Conservation (phyloP, 1,284 basidiomycete genomes). For the Sanghuangporus sanghuang region DNA sequence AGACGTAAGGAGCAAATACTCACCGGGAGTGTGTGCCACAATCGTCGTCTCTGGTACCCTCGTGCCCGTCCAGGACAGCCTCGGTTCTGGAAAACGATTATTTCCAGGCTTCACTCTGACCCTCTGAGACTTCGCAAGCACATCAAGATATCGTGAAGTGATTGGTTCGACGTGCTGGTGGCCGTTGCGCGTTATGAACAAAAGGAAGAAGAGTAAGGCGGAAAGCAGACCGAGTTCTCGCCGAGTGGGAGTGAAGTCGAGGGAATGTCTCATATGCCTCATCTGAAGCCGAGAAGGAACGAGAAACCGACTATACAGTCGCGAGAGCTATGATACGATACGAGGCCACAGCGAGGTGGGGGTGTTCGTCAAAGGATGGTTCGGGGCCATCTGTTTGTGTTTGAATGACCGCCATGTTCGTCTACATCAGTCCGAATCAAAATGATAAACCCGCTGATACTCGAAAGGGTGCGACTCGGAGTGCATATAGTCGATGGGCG, state of each 20-base stretch:
- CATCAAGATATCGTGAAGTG: no score
- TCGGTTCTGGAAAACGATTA: conserved; percentile 1
- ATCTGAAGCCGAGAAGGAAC: no score
- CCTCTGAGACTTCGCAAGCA: no score
- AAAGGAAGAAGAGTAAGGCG: conserved; percentile 1
- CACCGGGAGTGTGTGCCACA: conserved; percentile 11
- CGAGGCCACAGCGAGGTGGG: neutral
- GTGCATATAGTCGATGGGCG: no score
- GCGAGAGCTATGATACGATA: neutral
- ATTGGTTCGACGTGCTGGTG: neutral
- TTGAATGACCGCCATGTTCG: no score
- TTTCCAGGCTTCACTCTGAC: no score
- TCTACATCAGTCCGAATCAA: no score
- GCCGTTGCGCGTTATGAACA: neutral
- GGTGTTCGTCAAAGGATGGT: no score
- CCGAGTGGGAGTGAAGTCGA: neutral
- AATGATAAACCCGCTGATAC: no score
- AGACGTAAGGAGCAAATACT: neutral
- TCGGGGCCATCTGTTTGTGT: no score
- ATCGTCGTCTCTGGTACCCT: conserved; percentile 12
- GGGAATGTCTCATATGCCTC: neutral
- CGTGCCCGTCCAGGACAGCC: neutral
- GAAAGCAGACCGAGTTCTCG: conserved; percentile 8
- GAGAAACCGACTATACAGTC: no score
- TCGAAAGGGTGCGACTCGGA: no score